A percentile compares a stretch with the other conserved stretches of the same genome.
phyloP scores from a whole-genome alignment of 75 land plant genomes.

The Cryptomeria japonica region DNA sequence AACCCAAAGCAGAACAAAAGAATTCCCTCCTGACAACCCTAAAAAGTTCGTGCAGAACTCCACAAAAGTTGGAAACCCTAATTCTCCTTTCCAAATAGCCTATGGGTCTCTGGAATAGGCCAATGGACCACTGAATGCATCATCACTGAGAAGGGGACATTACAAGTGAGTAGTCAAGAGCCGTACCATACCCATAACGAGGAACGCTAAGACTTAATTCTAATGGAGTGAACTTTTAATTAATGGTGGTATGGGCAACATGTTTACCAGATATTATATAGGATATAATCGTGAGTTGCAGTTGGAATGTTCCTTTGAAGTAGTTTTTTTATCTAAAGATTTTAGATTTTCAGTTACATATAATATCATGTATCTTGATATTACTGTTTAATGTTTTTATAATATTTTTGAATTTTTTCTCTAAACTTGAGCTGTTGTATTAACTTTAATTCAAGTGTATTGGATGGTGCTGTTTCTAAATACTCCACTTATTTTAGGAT shows the following conservation, averaged over 20 bases:
- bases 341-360: too few species aligned
- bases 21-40: too few species aligned
- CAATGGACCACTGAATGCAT: too few species aligned
- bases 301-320: neutral
- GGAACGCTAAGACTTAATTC: neutral
- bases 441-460: neutral
- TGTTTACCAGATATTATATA: neutral
- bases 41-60: too few species aligned
- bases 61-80: too few species aligned
- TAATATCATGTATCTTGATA: neutral
- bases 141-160: too few species aligned
- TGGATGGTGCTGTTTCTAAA: neutral
- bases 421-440: neutral
- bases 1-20: too few species aligned
- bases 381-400: neutral
- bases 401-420: neutral
- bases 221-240: neutral
- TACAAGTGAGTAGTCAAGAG: neutral
- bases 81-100: too few species aligned
- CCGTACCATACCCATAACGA: neutral
- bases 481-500: neutral
- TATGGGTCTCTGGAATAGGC: too few species aligned
- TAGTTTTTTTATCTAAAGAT: neutral
- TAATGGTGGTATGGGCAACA: neutral
- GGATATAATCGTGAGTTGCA: neutral